A percentile compares a stretch with the other conserved stretches of the same genome.
Conservation (phyloP, 2,329 filamentous ascomycete species). For the Penicillium digitatum region DNA sequence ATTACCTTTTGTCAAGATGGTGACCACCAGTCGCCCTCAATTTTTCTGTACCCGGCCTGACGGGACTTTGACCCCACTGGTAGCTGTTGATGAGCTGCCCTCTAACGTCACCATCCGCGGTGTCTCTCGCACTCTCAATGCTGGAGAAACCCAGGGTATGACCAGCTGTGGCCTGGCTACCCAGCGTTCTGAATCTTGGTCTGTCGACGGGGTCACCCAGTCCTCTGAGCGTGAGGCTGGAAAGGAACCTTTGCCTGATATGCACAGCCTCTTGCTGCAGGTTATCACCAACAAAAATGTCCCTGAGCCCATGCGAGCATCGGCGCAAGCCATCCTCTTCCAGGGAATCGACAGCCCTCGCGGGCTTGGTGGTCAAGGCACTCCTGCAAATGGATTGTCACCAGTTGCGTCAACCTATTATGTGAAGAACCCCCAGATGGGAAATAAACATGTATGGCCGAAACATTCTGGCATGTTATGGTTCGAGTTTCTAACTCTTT, state of each 20-base stretch:
- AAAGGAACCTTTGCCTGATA: conserved; percentile 9
- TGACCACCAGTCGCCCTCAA: conserved; percentile 33
- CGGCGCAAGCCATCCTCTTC: conserved; percentile 17
- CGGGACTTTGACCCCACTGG: conserved; percentile 41
- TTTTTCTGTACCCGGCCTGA: conserved; percentile 44
- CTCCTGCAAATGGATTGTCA: background rate
- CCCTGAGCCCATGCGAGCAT: conserved; percentile 19
- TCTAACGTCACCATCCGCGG: conserved; percentile 35
- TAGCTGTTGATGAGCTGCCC: conserved; percentile 47
- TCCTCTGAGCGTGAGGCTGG: background rate
- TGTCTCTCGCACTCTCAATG: conserved; percentile 34
- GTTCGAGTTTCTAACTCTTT: conserved; percentile 6
- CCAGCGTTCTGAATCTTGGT: conserved; percentile 34
- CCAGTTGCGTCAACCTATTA: background rate
- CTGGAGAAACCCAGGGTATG: conserved; percentile 43
- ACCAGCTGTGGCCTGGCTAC: conserved; percentile 38
- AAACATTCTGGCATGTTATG: background rate
- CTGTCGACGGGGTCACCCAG: conserved; percentile 27
- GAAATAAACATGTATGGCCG: background rate
- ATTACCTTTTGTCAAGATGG: conserved; percentile 14
- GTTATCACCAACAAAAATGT: conserved; percentile 23
- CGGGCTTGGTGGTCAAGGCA: background rate
- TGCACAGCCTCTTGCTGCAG: conserved; percentile 21
- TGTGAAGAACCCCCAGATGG: background rate
- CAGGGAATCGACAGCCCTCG: background rate